phyloP scores from a whole-genome alignment of 768 basidiomycete genomes.

The Xerocomellus chrysenteron region DNA sequence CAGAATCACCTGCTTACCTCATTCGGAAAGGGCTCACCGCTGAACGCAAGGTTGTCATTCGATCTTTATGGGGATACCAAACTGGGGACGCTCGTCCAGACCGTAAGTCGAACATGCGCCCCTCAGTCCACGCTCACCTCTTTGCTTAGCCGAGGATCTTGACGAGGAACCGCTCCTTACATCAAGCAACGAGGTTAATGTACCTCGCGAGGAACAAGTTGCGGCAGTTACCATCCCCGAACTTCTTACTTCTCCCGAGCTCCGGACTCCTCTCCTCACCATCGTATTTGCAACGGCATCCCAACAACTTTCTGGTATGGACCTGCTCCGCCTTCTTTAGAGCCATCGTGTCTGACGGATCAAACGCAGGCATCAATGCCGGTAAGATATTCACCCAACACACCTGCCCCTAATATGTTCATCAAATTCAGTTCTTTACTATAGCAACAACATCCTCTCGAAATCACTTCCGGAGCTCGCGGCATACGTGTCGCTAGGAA shows the following conservation, averaged over 20 bases:
- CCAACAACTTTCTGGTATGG: slow-evolving; percentile 74
- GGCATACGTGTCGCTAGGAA: slow-evolving; percentile 79
- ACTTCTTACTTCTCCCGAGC: slow-evolving; percentile 49
- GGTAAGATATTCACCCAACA: slow-evolving; percentile 35
- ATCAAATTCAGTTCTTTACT: slow-evolving; percentile 68
- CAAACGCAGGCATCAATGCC: slow-evolving; percentile 67
- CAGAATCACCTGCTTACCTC: slow-evolving; percentile 76
- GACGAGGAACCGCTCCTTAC: slow-evolving; percentile 29
- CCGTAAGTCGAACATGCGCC: slow-evolving; percentile 17
- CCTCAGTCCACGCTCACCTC: slow-evolving; percentile 1
- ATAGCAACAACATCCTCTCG: slow-evolving; percentile 85
- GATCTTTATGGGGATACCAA: slow-evolving; percentile 54
- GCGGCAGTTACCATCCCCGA: slow-evolving; percentile 50
- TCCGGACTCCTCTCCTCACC: slow-evolving; percentile 62
- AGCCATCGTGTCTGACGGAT: slow-evolving; percentile 4
- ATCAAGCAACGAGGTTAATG: slow-evolving; percentile 14
- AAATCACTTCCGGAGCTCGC: slow-evolving; percentile 77
- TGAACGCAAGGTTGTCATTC: slow-evolving; percentile 45
- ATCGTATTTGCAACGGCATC: slow-evolving; percentile 71
- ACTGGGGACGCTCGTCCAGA: slow-evolving; percentile 27
- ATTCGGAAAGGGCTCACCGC: slow-evolving; percentile 46
- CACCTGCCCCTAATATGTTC: background rate
- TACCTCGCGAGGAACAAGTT: slow-evolving; percentile 22
- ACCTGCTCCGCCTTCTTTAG: background rate
- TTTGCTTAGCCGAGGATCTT: slow-evolving; percentile 23